These are phyloP conservation scores for Parvularia atlantis DNA, from an alignment of 78 protist species.

Conservation along the genomic window DNA sequence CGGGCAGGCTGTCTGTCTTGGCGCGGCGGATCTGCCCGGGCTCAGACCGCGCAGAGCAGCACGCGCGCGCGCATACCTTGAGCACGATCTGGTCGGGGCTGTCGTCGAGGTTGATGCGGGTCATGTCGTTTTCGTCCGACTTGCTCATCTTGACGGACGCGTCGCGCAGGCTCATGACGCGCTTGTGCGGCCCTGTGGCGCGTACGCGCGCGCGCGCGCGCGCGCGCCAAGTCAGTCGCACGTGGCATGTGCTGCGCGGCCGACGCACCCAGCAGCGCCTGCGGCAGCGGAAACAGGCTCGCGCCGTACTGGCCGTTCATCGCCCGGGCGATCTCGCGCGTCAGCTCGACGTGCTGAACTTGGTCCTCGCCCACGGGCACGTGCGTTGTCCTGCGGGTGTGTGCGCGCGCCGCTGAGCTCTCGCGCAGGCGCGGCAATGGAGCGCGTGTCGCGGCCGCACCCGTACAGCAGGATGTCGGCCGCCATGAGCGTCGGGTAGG, in stretches of 20 bases:
- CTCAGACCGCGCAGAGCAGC: too few species aligned
- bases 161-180: constrained; percentile 55
- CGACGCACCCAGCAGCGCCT: not conserved
- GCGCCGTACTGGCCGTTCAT: constrained; percentile 35
- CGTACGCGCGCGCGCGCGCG: too few species aligned
- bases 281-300: constrained; percentile 28
- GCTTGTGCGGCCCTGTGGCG: too few species aligned
- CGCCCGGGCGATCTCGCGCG: constrained; percentile 44
- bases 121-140: constrained; percentile 20
- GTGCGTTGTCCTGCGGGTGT: constrained; percentile 36
- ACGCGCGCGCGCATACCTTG: too few species aligned
- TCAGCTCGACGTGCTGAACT: constrained; percentile 63
- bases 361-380: constrained; percentile 85
- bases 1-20: too few species aligned
- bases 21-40: too few species aligned
- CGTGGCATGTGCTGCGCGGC: not conserved
- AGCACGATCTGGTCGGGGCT: too few species aligned
- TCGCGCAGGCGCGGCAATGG: too few species aligned
- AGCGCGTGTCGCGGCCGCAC: not conserved
- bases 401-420: not conserved
- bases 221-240: not conserved
- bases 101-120: constrained; percentile 56
- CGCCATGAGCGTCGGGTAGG: constrained; percentile 74
- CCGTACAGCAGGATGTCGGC: constrained; percentile 70
- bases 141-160: constrained; percentile 64